Percentiles rank a stretch among this genome's conserved stretches.
These are phyloP conservation scores for Mrakia blollopis DNA, from an alignment of 768 basidiomycete species.

Conservation along the genomic window DNA sequence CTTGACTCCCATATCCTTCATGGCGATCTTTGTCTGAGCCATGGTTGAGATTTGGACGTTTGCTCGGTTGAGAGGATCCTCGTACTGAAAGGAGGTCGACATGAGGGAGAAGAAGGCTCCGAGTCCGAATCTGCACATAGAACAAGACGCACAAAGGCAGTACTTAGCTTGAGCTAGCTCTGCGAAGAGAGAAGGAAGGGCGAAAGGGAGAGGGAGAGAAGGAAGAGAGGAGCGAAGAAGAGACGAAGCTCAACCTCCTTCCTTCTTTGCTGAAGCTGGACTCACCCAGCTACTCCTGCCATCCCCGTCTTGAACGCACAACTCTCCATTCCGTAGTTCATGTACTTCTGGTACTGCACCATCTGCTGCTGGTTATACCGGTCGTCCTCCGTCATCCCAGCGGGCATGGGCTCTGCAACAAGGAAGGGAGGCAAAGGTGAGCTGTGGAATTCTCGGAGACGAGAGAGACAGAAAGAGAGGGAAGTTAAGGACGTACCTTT, in stretches of 20 bases:
- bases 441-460: slow-evolving; percentile 1
- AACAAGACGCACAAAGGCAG: no score
- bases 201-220: not conserved
- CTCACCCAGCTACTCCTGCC: slow-evolving; percentile 70
- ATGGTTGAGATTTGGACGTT: slow-evolving; percentile 34
- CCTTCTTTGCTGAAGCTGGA: not conserved
- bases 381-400: slow-evolving; percentile 77
- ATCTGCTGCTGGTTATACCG: slow-evolving; percentile 59
- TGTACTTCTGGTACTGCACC: slow-evolving; percentile 71
- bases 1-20: slow-evolving; percentile 88
- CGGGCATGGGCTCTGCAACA: slow-evolving; percentile 52
- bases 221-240: not conserved
- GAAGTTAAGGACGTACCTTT: not conserved
- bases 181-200: no score
- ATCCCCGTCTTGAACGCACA: slow-evolving; percentile 77
- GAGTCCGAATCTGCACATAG: slow-evolving; percentile 59
- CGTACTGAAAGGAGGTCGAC: slow-evolving; percentile 91
- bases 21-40: slow-evolving; percentile 68
- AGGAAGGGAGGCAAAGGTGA: not conserved
- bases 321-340: slow-evolving; percentile 70
- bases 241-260: not conserved
- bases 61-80: slow-evolving; percentile 65
- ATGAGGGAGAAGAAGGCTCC: slow-evolving; percentile 95
- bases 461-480: not conserved
- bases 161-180: not conserved